Conservation (phyloP, 371 early-diverging fungal species). For the Mucor circinelloides region DNA sequence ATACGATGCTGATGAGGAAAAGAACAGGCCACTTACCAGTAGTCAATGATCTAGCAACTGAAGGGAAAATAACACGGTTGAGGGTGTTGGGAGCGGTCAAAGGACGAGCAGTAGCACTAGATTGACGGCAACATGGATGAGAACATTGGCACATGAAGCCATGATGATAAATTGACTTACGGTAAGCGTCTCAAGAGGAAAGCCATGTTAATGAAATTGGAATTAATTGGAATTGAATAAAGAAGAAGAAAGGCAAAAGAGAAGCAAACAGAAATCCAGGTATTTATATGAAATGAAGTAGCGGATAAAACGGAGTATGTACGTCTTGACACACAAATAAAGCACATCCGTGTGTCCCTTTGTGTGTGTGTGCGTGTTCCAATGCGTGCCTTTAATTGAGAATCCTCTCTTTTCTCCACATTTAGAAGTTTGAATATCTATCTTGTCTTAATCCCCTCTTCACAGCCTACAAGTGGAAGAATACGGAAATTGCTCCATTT, state of each 20-base stretch:
- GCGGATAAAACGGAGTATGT: constrained; percentile 1
- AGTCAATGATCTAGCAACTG: constrained; percentile 24
- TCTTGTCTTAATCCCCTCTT: background rate
- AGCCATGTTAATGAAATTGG: constrained; percentile 7
- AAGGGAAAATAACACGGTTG: constrained; percentile 18
- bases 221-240: background rate
- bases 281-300: constrained; percentile 4
- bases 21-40: constrained; percentile 24
- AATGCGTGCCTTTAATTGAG: background rate
- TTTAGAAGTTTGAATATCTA: constrained; percentile 8
- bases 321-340: background rate
- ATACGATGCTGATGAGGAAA: background rate
- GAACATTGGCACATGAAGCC: background rate
- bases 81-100: constrained; percentile 8
- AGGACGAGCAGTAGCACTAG: constrained; percentile 12
- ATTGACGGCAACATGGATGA: background rate
- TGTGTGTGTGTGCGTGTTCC: background rate
- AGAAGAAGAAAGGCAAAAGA: constrained; percentile 1
- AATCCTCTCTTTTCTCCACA: background rate
- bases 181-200: constrained; percentile 20
- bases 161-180: constrained; percentile 10
- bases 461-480: constrained; percentile 1
- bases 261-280: background rate
- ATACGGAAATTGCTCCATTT: constrained; percentile 2
- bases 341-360: background rate